These are phyloP conservation scores for Hyphopichia wangnamkhiaoensis DNA, from an alignment of 1,139 yeast genomes.

Conservation along the genomic window DNA sequence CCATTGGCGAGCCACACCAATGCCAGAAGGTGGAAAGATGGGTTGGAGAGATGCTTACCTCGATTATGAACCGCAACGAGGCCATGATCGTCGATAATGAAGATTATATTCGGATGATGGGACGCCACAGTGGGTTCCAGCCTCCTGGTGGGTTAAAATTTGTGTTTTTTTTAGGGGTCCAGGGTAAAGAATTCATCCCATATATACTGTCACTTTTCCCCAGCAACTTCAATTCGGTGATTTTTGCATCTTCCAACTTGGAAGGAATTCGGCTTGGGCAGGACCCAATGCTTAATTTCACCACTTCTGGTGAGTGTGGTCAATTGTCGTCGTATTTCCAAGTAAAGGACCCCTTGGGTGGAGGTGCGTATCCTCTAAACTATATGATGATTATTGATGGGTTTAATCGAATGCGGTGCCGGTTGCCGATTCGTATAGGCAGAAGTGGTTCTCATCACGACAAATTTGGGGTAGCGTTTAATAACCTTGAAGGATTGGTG, in stretches of 20 bases:
- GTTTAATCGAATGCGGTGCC: conserved; percentile 21
- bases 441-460: conserved; percentile 16
- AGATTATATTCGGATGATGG: background rate
- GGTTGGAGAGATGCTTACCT: background rate
- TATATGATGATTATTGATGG: conserved; percentile 35
- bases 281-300: conserved; percentile 1
- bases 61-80: background rate
- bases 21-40: background rate
- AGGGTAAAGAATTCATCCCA: conserved; percentile 28
- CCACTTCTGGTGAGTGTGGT: conserved; percentile 16
- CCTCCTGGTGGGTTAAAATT: conserved; percentile 12
- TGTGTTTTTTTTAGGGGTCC: conserved; percentile 29
- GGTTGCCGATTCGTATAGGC: conserved; percentile 22
- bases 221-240: conserved; percentile 7
- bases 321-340: conserved; percentile 26
- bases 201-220: conserved; percentile 12
- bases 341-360: conserved; percentile 51
- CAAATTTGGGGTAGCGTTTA: conserved; percentile 22
- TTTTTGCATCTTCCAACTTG: conserved; percentile 15
- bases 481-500: conserved; percentile 18
- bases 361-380: conserved; percentile 50
- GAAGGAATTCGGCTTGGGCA: conserved; percentile 5
- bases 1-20: conserved; percentile 1
- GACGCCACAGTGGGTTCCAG: background rate
- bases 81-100: background rate